These are phyloP conservation scores for Fusarium haematococcum DNA, from an alignment of 2,329 filamentous ascomycete species.

Conservation along the genomic window DNA sequence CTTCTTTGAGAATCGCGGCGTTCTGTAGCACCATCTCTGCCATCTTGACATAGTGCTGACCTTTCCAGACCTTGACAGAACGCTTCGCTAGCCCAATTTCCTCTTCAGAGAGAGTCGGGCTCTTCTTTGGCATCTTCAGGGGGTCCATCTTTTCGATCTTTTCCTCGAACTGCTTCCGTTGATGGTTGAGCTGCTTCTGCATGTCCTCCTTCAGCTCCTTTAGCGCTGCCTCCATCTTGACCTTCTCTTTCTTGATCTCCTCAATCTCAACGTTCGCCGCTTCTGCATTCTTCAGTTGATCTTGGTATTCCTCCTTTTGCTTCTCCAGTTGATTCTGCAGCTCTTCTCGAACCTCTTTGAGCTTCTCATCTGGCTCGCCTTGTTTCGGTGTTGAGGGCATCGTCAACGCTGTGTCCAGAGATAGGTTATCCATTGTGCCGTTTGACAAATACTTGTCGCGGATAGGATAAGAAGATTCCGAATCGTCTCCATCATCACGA, in stretches of 20 bases:
- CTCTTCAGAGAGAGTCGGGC: constrained; percentile 74
- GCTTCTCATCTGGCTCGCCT: constrained; percentile 78
- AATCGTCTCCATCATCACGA: constrained; percentile 87
- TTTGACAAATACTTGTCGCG: constrained; percentile 96
- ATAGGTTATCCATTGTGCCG: constrained; percentile 95
- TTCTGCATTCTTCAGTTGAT: constrained; percentile 80
- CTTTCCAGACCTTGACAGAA: constrained; percentile 80
- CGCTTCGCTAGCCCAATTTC: constrained; percentile 78
- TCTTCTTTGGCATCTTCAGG: constrained; percentile 69
- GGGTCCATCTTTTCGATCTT: constrained; percentile 83
- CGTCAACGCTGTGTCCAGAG: constrained; percentile 91
- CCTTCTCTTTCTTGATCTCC: constrained; percentile 85
- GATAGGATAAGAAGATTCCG: constrained; percentile 90
- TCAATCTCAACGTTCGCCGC: constrained; percentile 82
- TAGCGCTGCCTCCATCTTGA: constrained; percentile 85
- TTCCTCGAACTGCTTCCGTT: constrained; percentile 86
- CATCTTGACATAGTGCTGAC: constrained; percentile 91
- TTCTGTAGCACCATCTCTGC: constrained; percentile 91
- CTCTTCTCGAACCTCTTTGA: constrained; percentile 81
- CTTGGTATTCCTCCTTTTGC: constrained; percentile 85
- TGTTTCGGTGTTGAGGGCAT: constrained; percentile 92
- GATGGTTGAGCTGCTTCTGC: constrained; percentile 84
- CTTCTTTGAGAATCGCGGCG: constrained; percentile 90
- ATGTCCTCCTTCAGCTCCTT: constrained; percentile 86
- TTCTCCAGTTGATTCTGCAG: constrained; percentile 86